These are phyloP conservation scores for Wickerhamiella australiensis DNA, from an alignment of 805 yeast species.

Conservation along the genomic window DNA sequence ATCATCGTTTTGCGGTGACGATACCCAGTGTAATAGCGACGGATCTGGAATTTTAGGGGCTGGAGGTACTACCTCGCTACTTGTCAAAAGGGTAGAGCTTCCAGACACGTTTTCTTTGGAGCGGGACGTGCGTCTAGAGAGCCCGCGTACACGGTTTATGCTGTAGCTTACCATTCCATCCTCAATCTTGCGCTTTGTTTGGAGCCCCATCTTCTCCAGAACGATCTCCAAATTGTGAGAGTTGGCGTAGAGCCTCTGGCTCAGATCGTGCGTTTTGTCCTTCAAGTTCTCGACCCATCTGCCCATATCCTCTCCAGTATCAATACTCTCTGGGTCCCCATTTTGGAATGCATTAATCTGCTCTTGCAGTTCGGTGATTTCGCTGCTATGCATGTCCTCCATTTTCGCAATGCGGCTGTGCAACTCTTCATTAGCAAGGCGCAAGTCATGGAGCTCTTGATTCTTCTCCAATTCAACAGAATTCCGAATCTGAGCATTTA, in stretches of 20 bases:
- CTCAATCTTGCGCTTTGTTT: slow-evolving; percentile 37
- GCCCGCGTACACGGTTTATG: slow-evolving; percentile 63
- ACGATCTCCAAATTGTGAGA: slow-evolving; percentile 38
- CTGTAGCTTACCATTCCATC: slow-evolving; percentile 29
- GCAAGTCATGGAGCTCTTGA: not conserved
- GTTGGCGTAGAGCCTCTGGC: slow-evolving; percentile 30
- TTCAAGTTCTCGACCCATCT: slow-evolving; percentile 18
- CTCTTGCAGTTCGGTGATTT: slow-evolving; percentile 9
- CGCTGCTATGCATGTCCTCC: slow-evolving; percentile 11
- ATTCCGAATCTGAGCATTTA: not conserved
- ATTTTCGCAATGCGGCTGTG: slow-evolving; percentile 12
- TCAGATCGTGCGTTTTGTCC: slow-evolving; percentile 34
- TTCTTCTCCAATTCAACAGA: not conserved
- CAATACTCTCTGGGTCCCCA: slow-evolving; percentile 19
- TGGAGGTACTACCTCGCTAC: slow-evolving; percentile 2
- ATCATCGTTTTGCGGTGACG: slow-evolving; percentile 26
- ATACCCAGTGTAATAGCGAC: slow-evolving; percentile 38
- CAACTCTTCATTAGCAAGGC: slow-evolving; percentile 12
- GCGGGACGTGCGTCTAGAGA: slow-evolving; percentile 13
- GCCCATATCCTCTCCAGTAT: not conserved
- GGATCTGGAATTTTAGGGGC: slow-evolving; percentile 13
- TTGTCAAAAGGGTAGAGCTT: not conserved
- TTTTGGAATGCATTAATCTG: slow-evolving; percentile 15
- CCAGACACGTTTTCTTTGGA: not conserved
- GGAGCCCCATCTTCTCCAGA: slow-evolving; percentile 65